Conservation (phyloP, 768 basidiomycete species). For the Cystobasidiopsis lactophilus region DNA sequence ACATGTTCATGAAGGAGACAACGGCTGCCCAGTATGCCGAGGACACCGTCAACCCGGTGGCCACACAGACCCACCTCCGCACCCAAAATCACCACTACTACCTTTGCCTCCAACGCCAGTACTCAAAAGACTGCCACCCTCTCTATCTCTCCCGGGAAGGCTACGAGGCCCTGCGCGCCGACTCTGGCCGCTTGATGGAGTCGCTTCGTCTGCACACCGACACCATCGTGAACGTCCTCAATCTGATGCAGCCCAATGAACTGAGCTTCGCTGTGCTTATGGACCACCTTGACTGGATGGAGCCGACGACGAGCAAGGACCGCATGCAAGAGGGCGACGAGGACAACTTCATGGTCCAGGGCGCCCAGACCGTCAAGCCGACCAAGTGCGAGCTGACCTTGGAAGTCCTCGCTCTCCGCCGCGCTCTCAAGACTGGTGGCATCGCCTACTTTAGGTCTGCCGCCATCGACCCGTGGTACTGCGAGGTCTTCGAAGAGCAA, state of each 20-base stretch:
- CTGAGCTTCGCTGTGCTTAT: conserved; percentile 8
- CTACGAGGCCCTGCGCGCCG: conserved; percentile 35
- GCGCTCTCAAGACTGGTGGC: conserved; percentile 31
- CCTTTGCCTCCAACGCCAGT: conserved; percentile 31
- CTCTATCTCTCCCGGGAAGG: conserved; percentile 41
- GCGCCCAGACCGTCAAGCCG: neutral
- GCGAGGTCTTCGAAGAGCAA: conserved; percentile 14
- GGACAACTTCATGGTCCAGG: neutral
- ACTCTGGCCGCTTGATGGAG: conserved; percentile 31
- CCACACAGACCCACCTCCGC: conserved; percentile 28
- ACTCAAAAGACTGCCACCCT: conserved; percentile 37
- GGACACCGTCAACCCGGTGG: conserved; percentile 28
- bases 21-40: conserved; percentile 24
- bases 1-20: conserved; percentile 10
- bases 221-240: conserved; percentile 34
- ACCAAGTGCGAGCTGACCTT: neutral
- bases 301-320: neutral
- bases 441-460: conserved; percentile 41
- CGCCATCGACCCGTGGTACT: conserved; percentile 20
- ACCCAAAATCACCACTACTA: conserved; percentile 48
- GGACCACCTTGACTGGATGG: conserved; percentile 19
- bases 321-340: neutral
- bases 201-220: conserved; percentile 51
- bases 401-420: conserved; percentile 21
- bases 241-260: neutral